phyloP scores from a whole-genome alignment of 768 basidiomycete species.

The Boletus sp. region DNA sequence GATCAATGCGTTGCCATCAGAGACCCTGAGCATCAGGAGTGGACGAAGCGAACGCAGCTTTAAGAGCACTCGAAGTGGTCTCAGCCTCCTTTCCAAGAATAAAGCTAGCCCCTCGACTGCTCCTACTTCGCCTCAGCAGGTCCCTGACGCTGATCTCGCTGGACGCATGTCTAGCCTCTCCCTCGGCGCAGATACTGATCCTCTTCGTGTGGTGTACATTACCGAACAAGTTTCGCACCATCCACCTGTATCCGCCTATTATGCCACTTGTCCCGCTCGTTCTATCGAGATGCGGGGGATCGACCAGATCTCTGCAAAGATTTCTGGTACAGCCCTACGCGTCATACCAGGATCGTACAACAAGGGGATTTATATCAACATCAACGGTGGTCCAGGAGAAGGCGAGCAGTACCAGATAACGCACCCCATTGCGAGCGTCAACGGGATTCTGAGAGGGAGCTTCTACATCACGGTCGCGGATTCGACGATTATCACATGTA shows the following conservation, averaged over 20 bases:
- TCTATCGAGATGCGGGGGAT: constrained; percentile 72
- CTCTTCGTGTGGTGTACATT: constrained; percentile 69
- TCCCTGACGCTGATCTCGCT: constrained; percentile 37
- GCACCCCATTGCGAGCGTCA: constrained; percentile 86
- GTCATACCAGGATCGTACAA: constrained; percentile 82
- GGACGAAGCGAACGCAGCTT: constrained; percentile 50
- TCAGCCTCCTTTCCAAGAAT: constrained; percentile 53
- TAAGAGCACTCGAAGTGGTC: constrained; percentile 56
- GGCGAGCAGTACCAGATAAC: constrained; percentile 86
- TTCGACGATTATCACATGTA: constrained; percentile 76
- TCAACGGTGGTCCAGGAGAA: constrained; percentile 69
- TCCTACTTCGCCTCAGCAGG: constrained; percentile 47
- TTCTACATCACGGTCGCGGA: constrained; percentile 90
- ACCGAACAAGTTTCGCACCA: constrained; percentile 98
- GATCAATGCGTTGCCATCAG: constrained; percentile 29
- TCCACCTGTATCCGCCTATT: constrained; percentile 88
- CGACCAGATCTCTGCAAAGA: constrained; percentile 92
- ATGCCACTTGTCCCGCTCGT: constrained; percentile 70
- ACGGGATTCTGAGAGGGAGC: constrained; percentile 86
- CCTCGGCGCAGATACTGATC: constrained; percentile 39
- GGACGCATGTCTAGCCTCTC: constrained; percentile 62
- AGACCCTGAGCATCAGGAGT: constrained; percentile 52
- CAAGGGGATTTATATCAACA: constrained; percentile 80
- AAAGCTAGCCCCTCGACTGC: constrained; percentile 33
- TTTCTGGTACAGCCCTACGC: constrained; percentile 83